Evolutionary conservation across 169 alveolate species (phyloP).

Genomic region (Eimeria zaria): DNA sequence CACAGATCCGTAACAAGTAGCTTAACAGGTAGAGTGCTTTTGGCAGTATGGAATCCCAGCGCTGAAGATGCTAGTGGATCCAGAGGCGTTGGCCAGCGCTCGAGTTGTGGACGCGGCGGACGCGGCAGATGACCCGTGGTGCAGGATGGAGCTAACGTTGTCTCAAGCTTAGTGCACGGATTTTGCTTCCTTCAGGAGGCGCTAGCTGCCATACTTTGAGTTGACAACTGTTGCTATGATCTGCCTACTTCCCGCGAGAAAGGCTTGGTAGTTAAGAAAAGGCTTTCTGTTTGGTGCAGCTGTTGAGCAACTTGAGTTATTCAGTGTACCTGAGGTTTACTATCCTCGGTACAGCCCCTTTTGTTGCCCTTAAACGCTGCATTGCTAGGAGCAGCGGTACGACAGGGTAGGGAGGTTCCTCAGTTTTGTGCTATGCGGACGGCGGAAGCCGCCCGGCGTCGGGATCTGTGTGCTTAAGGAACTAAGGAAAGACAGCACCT

Average conservation of each 20-base stretch:
- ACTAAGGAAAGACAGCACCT: not conserved
- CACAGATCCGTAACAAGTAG: constrained; percentile 60
- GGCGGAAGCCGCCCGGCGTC: constrained; percentile 55
- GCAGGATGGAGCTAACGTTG: constrained; percentile 28
- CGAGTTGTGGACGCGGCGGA: constrained; percentile 64
- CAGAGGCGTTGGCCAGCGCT: constrained; percentile 68
- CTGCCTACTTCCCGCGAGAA: not conserved
- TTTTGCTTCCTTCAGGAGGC: not conserved
- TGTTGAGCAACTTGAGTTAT: constrained; percentile 1
- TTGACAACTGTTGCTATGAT: not conserved
- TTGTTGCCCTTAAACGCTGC: not conserved
- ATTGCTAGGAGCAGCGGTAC: constrained; percentile 16
- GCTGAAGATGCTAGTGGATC: constrained; percentile 43
- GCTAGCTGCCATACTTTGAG: not conserved
- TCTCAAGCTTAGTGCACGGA: not conserved
- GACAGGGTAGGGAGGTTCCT: not conserved
- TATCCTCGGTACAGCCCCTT: not conserved
- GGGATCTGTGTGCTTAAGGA: constrained; percentile 13
- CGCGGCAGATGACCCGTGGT: constrained; percentile 48
- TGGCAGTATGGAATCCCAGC: constrained; percentile 61
- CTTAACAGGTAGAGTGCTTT: constrained; percentile 76
- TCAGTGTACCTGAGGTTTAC: constrained; percentile 2
- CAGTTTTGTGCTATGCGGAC: constrained; percentile 23
- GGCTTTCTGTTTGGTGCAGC: not conserved
- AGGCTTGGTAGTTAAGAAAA: not conserved